A percentile compares a stretch with the other conserved stretches of the same genome.
Conservation (phyloP, 768 basidiomycete species). For the Amanita polypyramis region DNA sequence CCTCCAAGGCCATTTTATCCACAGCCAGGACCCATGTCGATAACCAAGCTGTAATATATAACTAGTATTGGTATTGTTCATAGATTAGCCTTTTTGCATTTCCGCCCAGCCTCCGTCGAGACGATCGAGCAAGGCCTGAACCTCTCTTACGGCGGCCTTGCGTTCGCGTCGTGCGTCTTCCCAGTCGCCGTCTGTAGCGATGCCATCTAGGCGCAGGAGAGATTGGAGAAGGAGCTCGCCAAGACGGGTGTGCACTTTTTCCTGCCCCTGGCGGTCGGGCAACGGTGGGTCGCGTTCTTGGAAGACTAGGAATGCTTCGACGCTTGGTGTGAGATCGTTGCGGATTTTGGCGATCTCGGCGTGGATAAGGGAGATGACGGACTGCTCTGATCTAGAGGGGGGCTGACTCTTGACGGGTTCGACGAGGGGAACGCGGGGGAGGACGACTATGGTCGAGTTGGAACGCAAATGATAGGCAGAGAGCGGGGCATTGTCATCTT, state of each 20-base stretch:
- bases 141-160: slow-evolving; percentile 78
- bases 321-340: slow-evolving; percentile 39
- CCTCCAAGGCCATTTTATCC: neutral
- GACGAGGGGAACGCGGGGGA: slow-evolving; percentile 33
- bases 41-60: slow-evolving; percentile 11
- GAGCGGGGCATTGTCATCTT: slow-evolving; percentile 70
- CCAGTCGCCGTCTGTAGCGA: slow-evolving; percentile 68
- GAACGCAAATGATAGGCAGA: slow-evolving; percentile 65
- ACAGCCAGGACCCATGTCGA: slow-evolving; percentile 10
- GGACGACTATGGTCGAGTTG: slow-evolving; percentile 60
- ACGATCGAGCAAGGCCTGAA: slow-evolving; percentile 73
- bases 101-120: slow-evolving; percentile 62
- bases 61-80: slow-evolving; percentile 8
- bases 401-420: slow-evolving; percentile 15
- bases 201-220: slow-evolving; percentile 79
- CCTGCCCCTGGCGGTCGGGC: slow-evolving; percentile 14
- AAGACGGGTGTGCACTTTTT: slow-evolving; percentile 44
- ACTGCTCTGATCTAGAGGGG: slow-evolving; percentile 34
- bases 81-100: slow-evolving; percentile 1
- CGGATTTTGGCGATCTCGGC: slow-evolving; percentile 44
- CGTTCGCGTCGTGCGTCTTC: slow-evolving; percentile 66
- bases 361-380: slow-evolving; percentile 42
- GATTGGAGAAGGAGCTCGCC: slow-evolving; percentile 79
- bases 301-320: slow-evolving; percentile 41
- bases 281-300: neutral